Percentiles rank a stretch among this genome's conserved stretches.
phyloP scores from a whole-genome alignment of 2,329 filamentous ascomycete species.

The Amauroascus niger region DNA sequence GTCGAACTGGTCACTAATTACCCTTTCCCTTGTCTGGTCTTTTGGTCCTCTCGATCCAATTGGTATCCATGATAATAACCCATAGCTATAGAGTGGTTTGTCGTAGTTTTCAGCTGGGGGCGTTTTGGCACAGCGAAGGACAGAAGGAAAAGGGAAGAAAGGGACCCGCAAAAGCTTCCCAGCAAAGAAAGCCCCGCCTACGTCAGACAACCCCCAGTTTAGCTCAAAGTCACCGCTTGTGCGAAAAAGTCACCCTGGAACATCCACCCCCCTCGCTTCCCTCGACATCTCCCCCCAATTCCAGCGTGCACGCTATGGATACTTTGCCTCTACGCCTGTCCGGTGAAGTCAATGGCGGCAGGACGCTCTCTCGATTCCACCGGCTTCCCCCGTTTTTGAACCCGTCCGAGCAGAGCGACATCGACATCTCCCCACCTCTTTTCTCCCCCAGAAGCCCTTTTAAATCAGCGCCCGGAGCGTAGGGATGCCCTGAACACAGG shows the following conservation, averaged over 20 bases:
- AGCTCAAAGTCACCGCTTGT: conserved; percentile 9
- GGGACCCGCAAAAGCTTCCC: background rate
- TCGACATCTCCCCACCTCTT: too few relatives aligned
- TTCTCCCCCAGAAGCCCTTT: background rate
- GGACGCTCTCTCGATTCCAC: background rate
- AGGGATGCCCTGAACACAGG: background rate
- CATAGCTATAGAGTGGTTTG: too few relatives aligned
- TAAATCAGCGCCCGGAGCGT: background rate
- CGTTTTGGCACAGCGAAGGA: background rate
- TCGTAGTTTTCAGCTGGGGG: background rate
- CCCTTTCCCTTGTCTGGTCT: background rate
- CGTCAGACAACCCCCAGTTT: conserved; percentile 14
- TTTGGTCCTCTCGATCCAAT: background rate
- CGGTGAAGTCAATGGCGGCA: conserved; percentile 8
- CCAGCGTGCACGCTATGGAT: background rate
- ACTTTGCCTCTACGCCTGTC: background rate
- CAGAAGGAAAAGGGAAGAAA: too few relatives aligned
- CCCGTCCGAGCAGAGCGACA: background rate
- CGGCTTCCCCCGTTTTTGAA: background rate
- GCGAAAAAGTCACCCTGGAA: background rate
- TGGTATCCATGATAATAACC: too few relatives aligned
- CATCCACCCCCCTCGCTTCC: background rate
- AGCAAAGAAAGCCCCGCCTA: conserved; percentile 12
- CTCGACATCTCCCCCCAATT: background rate
- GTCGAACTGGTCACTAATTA: too few relatives aligned